phyloP scores from a whole-genome alignment of 192 early-diverging fungal genomes.

The Helicostylum pulchrum region DNA sequence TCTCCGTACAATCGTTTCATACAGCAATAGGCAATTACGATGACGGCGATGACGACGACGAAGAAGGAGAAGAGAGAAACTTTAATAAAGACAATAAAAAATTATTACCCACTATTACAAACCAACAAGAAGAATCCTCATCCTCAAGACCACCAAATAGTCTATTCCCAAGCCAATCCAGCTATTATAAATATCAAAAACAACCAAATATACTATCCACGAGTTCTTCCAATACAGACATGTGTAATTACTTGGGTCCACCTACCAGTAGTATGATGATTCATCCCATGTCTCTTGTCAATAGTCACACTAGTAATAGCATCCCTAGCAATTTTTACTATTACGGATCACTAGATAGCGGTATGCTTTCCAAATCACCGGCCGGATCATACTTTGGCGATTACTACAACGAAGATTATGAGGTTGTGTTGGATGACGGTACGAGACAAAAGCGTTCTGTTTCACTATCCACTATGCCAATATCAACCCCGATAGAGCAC shows the following conservation, averaged over 20 bases:
- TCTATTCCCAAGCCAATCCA: background rate
- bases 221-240: too few relatives aligned
- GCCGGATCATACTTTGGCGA: background rate
- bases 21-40: conserved; percentile 2
- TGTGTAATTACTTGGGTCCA: too few relatives aligned
- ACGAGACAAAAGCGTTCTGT: conserved; percentile 32
- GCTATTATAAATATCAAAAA: background rate
- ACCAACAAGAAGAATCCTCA: background rate
- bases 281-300: too few relatives aligned
- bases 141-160: background rate
- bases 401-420: conserved; percentile 22
- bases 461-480: conserved; percentile 33
- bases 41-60: background rate
- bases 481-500: background rate
- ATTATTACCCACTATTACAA: background rate
- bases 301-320: too few relatives aligned
- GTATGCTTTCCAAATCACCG: background rate
- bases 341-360: conserved; percentile 3
- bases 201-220: too few relatives aligned
- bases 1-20: conserved; percentile 4
- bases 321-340: conserved; percentile 4
- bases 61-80: background rate
- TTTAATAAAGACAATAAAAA: too few relatives aligned
- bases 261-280: too few relatives aligned
- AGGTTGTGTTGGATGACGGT: conserved; percentile 40